phyloP scores from a whole-genome alignment of 768 basidiomycete genomes.

The Tubosaeta sp. region DNA sequence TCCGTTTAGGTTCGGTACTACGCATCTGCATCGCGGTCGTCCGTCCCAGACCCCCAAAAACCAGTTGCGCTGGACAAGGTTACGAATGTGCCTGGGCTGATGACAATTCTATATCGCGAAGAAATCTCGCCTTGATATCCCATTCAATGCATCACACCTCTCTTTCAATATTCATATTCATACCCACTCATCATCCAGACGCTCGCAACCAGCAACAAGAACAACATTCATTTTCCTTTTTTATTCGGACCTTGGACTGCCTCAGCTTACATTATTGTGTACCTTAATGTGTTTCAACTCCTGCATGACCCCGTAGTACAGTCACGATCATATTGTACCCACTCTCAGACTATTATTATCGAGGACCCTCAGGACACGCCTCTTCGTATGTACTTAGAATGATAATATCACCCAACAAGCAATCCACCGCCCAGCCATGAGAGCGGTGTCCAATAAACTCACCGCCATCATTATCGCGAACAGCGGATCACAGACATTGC shows the following conservation, averaged over 20 bases:
- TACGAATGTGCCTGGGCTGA: slow-evolving; percentile 63
- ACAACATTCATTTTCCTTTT: neutral
- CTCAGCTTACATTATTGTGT: neutral
- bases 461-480: too few relatives aligned
- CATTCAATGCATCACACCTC: neutral
- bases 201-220: neutral
- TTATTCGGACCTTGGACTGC: neutral
- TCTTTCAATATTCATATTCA: neutral
- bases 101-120: slow-evolving; percentile 60
- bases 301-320: too few relatives aligned
- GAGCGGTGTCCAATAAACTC: too few relatives aligned
- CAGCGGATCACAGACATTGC: too few relatives aligned
- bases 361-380: neutral
- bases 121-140: slow-evolving; percentile 17
- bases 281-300: neutral
- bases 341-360: neutral
- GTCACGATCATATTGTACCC: too few relatives aligned
- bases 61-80: slow-evolving; percentile 62
- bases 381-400: neutral
- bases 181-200: neutral
- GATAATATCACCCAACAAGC: too few relatives aligned
- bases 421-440: too few relatives aligned
- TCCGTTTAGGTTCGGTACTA: slow-evolving; percentile 53
- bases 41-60: slow-evolving; percentile 49
- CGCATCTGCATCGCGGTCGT: slow-evolving; percentile 54